Evolutionary conservation across 1,139 yeast species (phyloP), one percentile per base, ranked within the genome.

Genomic region (Yamadazyma atlantica): DNA sequence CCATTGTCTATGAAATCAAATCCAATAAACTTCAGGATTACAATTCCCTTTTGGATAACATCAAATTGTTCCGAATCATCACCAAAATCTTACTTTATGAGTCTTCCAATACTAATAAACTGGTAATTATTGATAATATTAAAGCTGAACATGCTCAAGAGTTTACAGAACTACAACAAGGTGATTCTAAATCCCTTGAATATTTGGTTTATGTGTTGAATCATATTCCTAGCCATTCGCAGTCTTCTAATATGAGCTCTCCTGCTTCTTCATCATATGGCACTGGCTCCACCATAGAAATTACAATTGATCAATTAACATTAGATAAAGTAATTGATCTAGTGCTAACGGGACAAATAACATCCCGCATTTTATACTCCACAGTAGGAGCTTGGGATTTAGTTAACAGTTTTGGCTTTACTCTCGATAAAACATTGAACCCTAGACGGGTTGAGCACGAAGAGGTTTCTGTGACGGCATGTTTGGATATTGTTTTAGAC

Each of bases 331-430:
- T 61, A 14, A 44, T 56, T 3, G 42, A 44, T 2, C 39, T 51
- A 15, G 45, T 58, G 1, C 32, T 43, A n/a, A 39, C 45, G 2
- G 63, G 58, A 1, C 45, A 45, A 14, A 49, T 65, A 3, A 50
- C 68, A 3, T 56, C 55, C 9, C 45, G 69, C 33, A 55, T 62
- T 2, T 35, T 66, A 8, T 64, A 67, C 40, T 56, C 66, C 13
- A 45, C 54, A 15, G 40, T 65, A 27, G 71, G 68, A 3, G 33
- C 63, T 24, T 66, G 69, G 69, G 68, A 65, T 38, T 43, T 66
- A 15, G 34, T 46, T 9, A 60, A 60, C 45, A 53, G 34, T 22
- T 50, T 46, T 36, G 45, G 47, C n/a, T 51, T 55, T 30, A 34
- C 42, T 13, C 28, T 60, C 19, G 22, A 23, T 5, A 34, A 39